Evolutionary conservation across 2,329 filamentous ascomycete genomes (phyloP), one percentile per base, ranked within the genome.

Genomic region (Cladosporium sp.): DNA sequence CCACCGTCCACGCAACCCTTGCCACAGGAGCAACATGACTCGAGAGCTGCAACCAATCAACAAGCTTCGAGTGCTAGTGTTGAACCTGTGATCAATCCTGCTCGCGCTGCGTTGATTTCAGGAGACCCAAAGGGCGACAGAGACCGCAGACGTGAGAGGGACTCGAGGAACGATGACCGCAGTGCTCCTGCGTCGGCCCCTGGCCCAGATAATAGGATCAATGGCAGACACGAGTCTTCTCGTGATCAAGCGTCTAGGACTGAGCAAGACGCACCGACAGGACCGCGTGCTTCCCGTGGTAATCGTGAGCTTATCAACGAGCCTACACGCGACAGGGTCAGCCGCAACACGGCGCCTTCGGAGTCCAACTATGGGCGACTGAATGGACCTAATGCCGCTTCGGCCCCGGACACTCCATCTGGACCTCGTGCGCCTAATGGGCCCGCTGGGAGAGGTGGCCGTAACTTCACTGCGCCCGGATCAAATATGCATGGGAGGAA

Each of bases 311-410:
- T 78, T 65, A 78, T 80, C 68, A 74, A 79, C 62, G 72, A 76
- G 23, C 68, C 74, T 32, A 71, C 77, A 34, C 69, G 73, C 32
- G 64, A 75, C 53, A 75, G 78, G 3, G 71, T 75, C 32, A 71
- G 72, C 8, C 66, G 73, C 26, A 79, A 85, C 69, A 74, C 70
- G 34, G 70, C 71, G 23, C 75, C 76, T 18, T 76, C 79, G 62
- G 82, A 85, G 63, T 79, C 81, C 13, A 80, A 79, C 58, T 84
- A 82, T 70, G 82, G 82, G 32, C 76, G 83, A 43, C 73, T 84
- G 21, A 85, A 84, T 67, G 75, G 75, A 30, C 77, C 48, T n/a
- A 43, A 39, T 28, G 53, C 58, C 28, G 58, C 46, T 48, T 21
- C 63, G 8, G 10, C 46, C 28, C 43, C 43, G 2, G 57, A 60